These are phyloP conservation scores for Cercospora sesami DNA, from an alignment of 2,329 filamentous ascomycete species.

Conservation along the genomic window DNA sequence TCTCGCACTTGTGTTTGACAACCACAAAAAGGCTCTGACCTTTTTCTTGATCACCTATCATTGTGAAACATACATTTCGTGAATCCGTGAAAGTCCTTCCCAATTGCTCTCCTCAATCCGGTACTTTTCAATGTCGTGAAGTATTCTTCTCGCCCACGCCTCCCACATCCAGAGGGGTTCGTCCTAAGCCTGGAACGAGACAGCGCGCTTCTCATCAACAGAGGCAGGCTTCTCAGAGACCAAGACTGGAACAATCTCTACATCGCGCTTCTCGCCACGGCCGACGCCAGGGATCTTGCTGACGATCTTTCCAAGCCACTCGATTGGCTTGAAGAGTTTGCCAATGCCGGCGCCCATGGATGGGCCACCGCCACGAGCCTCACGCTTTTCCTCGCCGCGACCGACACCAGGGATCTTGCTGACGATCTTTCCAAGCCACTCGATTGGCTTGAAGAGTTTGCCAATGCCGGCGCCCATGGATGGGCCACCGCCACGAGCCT, in stretches of 20 bases:
- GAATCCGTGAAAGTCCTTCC: background rate
- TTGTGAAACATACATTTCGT: background rate
- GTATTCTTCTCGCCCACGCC: no score
- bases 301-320: background rate
- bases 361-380: background rate
- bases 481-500: background rate
- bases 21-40: background rate
- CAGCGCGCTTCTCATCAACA: background rate
- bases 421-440: background rate
- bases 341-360: background rate
- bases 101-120: background rate
- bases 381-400: background rate
- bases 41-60: background rate
- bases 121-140: no score
- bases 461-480: background rate
- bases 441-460: background rate
- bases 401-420: background rate
- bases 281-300: background rate
- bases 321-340: background rate
- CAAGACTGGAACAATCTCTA: background rate
- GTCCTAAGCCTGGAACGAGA: background rate
- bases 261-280: background rate
- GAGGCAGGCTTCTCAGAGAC: background rate
- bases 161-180: no score
- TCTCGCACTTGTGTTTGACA: no score